Evolutionary conservation across 257 asterid species (phyloP), one percentile per base, ranked within the genome.

Genomic region (Oldenlandia corymbosa): DNA sequence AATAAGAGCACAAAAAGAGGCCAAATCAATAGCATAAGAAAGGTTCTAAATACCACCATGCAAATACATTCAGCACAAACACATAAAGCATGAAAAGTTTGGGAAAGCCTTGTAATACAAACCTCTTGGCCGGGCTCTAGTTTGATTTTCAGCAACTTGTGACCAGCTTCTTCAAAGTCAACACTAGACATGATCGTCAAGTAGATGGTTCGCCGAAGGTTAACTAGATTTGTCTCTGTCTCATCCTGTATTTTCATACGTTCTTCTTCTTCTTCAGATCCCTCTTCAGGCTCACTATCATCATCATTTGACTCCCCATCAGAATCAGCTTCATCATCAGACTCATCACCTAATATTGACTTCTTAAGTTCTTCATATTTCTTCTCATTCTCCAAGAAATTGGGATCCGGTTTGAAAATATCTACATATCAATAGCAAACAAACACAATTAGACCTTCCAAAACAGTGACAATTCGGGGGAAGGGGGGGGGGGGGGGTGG

Each of bases 51-150:
- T 54, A 28, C 42, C 31, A 28, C 11, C 8, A 30, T 23, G 21
- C 9, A 23, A 13, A 58, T 0, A n/a, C 2, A 60, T 47, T 32
- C 26, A 20, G 27, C 34, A 21, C 7, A 7, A 32, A 60, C 27
- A 54, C 50, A 41, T n/a, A n/a, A n/a, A n/a, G n/a, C 34, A 64
- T 42, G 42, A 36, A 18, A 28, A 68, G 14, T 42, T 14, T 48
- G 52, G 3, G 55, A 43, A 63, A 63, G 59, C 57, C n/a, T 68
- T 18, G 49, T 17, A 36, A 51, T 49, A 76, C 85, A 28, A 47
- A 88, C 96, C 94, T 93, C 99, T 71, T 90, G 97, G 58, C 99
- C 99, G 71, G 97, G 88, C 80, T 93, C 99, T 51, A 90, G 81
- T 71, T 90, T 93, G 67, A 93, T 90, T 66, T 85, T 85, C 76